phyloP scores from a whole-genome alignment of 2,329 filamentous ascomycete species.

The Fusarium domesticum region DNA sequence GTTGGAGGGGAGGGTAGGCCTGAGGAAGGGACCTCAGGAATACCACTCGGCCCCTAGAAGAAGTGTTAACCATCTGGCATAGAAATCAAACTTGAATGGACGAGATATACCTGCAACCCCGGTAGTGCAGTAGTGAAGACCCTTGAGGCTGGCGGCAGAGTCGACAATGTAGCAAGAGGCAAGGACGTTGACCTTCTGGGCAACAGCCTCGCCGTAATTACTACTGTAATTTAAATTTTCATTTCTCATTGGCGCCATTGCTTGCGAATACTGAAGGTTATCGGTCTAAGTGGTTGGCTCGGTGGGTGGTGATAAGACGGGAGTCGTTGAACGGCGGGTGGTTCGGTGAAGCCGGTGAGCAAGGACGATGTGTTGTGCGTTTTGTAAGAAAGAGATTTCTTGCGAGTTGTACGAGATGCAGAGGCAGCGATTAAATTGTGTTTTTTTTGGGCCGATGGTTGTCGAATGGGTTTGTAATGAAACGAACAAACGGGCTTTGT shows the following conservation, averaged over 20 bases:
- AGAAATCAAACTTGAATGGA: background rate
- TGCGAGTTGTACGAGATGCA: background rate
- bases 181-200: constrained; percentile 70
- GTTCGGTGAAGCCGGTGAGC: constrained; percentile 8
- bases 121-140: constrained; percentile 95
- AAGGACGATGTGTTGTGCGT: background rate
- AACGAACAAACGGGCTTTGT: constrained; percentile 8
- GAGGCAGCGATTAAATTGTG: background rate
- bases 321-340: constrained; percentile 13
- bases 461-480: constrained; percentile 1
- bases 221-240: constrained; percentile 66
- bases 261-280: constrained; percentile 26
- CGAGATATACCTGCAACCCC: constrained; percentile 66
- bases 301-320: constrained; percentile 5
- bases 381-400: background rate
- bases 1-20: constrained; percentile 78
- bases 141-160: constrained; percentile 67
- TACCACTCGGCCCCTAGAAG: constrained; percentile 79
- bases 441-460: constrained; percentile 3
- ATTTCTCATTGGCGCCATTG: constrained; percentile 69
- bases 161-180: constrained; percentile 90
- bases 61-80: constrained; percentile 13
- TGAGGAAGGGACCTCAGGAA: constrained; percentile 87
- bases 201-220: constrained; percentile 71
- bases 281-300: constrained; percentile 17